Base-by-base conservation (phyloP, 2,329 filamentous ascomycete genomes). In the Aspergillus tamarii region DNA sequence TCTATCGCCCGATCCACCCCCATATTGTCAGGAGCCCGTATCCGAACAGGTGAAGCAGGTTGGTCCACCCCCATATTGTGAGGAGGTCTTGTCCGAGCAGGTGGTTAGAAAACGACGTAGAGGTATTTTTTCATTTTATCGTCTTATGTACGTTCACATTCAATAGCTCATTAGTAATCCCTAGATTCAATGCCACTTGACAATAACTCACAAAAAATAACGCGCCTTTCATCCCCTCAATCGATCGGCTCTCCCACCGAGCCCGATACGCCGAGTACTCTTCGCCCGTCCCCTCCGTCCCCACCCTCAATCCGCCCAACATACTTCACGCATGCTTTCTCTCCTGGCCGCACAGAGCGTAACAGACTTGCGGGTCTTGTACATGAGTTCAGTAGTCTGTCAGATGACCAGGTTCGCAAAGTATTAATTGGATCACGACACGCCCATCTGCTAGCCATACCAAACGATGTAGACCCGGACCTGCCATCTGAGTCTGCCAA, bases 221-320 rank as follows among this genome's bases (percentile, higher is more conserved):
- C 48, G 45, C 64, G 63, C 48, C 64, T 64, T 64, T 39, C 57
- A 61, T 63, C 65, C 63, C 66, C 62, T 54, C 23, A 36, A 59
- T 59, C 39, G 55, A 53, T 59, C 61, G 64, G 50, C 55, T 65
- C 67, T 62, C 64, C 64, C 36, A 68, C 68, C 53, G 67, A 70
- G 69, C 61, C 62, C 11, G 65, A 67, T 61, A 69, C 66, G 34
- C 63, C 64, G 26, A 70, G 64, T 64, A 65, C 60, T 63, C 59
- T 54, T 48, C 58, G 61, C 41, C 68, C 64, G 60, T 60, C 65
- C 21, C 30, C 64, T 36, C 34, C 34, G 34, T 36, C 34, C 5
- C 12, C 12, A 14, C 6, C 12, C 57, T 64, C 60, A 23, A 70
- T 68, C 39, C 65, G 62, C 50, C 66, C 60, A 59, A 67, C 65